A percentile compares a stretch with the other conserved stretches of the same genome.
Evolutionary conservation across 192 early-diverging fungal genomes (phyloP).

Genomic region (Kickxella alabastrina): DNA sequence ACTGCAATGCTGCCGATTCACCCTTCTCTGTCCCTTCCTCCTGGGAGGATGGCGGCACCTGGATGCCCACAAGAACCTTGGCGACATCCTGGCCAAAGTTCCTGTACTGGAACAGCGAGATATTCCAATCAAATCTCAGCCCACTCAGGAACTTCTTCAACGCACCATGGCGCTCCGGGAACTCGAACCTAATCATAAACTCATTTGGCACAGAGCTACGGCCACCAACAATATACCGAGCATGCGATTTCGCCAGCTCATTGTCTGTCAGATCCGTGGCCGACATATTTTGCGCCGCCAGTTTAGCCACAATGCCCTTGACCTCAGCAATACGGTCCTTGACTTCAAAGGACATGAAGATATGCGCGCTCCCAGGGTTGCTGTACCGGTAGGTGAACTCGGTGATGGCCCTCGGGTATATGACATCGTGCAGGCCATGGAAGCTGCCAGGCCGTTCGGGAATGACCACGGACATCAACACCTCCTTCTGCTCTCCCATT

Average conservation of each 20-base stretch:
- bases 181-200: constrained; percentile 89
- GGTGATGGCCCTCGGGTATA: constrained; percentile 83
- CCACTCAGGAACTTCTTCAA: constrained; percentile 79
- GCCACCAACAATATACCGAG: constrained; percentile 89
- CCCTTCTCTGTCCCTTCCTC: constrained; percentile 52
- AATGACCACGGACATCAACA: constrained; percentile 84
- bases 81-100: constrained; percentile 96
- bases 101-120: constrained; percentile 94
- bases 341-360: constrained; percentile 87
- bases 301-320: constrained; percentile 59
- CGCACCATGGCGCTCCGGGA: constrained; percentile 94
- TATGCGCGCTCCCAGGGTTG: constrained; percentile 71
- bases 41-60: constrained; percentile 83
- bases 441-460: constrained; percentile 90
- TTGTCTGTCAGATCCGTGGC: constrained; percentile 85
- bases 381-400: constrained; percentile 86
- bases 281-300: constrained; percentile 61
- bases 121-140: constrained; percentile 66
- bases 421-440: constrained; percentile 69
- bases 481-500: constrained; percentile 91
- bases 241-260: constrained; percentile 96
- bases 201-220: constrained; percentile 75
- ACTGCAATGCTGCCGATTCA: constrained; percentile 4
- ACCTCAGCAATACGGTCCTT: constrained; percentile 68
- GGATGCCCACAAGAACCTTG: constrained; percentile 89